Percentiles rank a stretch among this genome's conserved stretches.
phyloP scores from a whole-genome alignment of 257 asterid genomes.

The Datura wrightii region DNA sequence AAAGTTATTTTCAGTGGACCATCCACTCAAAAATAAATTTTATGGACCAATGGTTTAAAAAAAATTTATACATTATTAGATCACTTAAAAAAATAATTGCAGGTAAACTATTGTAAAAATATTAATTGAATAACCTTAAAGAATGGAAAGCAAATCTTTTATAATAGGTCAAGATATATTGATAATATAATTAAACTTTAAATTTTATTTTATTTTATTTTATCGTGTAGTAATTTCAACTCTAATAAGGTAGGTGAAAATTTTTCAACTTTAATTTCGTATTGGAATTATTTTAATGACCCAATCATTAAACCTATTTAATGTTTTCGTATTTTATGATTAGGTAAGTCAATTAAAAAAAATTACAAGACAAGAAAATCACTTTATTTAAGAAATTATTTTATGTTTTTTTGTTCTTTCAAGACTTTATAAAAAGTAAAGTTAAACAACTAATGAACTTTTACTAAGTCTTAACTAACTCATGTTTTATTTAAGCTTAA shows the following conservation, averaged over 20 bases:
- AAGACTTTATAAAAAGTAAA: neutral
- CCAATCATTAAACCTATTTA: neutral
- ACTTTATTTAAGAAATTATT: neutral
- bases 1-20: no score
- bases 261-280: conserved; percentile 13
- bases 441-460: neutral
- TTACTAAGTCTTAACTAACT: neutral
- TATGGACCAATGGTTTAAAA: neutral
- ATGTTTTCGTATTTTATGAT: neutral
- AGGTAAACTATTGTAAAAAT: neutral
- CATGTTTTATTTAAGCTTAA: neutral
- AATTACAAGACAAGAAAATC: neutral
- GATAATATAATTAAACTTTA: neutral
- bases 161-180: neutral
- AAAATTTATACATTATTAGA: no score
- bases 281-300: neutral
- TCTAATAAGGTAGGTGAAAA: conserved; percentile 33
- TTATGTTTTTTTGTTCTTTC: neutral
- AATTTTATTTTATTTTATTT: neutral
- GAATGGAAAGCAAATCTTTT: neutral
- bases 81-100: neutral
- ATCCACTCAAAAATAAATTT: neutral
- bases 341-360: neutral
- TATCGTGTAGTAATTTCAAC: neutral
- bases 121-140: neutral